phyloP scores from a whole-genome alignment of 2,329 filamentous ascomycete genomes.

The Talaromyces sp. region DNA sequence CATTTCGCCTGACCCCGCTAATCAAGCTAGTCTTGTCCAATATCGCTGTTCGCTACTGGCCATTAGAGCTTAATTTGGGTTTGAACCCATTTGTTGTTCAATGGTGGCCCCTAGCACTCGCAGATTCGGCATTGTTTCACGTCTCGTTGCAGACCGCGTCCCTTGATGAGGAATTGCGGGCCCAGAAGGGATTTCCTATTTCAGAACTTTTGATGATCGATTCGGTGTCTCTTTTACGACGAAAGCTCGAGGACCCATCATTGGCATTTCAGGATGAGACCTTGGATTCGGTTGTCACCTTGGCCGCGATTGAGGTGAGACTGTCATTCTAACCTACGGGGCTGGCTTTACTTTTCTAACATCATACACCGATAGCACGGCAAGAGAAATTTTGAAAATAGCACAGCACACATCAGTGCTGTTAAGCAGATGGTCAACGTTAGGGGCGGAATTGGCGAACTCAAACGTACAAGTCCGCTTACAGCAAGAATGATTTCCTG shows the following conservation, averaged over 20 bases:
- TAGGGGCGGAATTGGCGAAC: conserved; percentile 48
- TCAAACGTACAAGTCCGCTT: conserved; percentile 48
- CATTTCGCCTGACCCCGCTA: conserved; percentile 13
- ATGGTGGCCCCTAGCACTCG: conserved; percentile 57
- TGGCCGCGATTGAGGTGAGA: conserved; percentile 55
- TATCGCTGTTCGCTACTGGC: conserved; percentile 59
- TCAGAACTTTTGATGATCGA: conserved; percentile 57
- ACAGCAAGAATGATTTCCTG: conserved; percentile 54
- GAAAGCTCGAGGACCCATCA: conserved; percentile 44
- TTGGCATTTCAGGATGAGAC: conserved; percentile 53
- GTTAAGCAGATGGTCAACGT: conserved; percentile 47
- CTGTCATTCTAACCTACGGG: background rate
- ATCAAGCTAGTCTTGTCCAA: conserved; percentile 48
- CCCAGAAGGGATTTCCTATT: conserved; percentile 49
- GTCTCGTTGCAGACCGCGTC: conserved; percentile 57
- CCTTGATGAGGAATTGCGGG: conserved; percentile 51
- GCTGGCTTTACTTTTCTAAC: conserved; percentile 7
- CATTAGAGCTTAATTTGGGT: conserved; percentile 47
- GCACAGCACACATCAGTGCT: conserved; percentile 48
- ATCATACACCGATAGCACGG: conserved; percentile 37
- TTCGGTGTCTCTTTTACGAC: conserved; percentile 50
- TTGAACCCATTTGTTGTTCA: conserved; percentile 57
- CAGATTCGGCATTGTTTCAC: conserved; percentile 55
- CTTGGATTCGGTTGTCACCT: conserved; percentile 54
- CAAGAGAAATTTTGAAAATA: conserved; percentile 47